These are phyloP conservation scores for Macrophomina pseudophaseolina DNA, from an alignment of 2,329 filamentous ascomycete species.

Conservation along the genomic window DNA sequence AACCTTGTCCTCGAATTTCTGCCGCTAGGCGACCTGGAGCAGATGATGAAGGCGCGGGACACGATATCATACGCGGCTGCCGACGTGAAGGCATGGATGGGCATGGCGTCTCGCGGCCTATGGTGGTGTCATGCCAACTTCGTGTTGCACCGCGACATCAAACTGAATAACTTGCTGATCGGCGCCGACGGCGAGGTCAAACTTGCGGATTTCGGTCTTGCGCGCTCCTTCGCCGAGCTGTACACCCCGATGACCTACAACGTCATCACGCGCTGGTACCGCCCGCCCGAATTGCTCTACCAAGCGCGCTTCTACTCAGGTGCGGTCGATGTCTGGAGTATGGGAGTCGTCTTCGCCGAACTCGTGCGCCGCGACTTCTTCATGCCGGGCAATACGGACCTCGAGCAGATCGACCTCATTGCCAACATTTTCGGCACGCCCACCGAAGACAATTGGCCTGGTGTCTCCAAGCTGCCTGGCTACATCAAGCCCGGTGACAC, in stretches of 20 bases:
- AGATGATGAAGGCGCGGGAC: conserved; percentile 85
- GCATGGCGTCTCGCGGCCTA: conserved; percentile 89
- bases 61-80: conserved; percentile 80
- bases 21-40: conserved; percentile 91
- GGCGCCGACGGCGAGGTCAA: conserved; percentile 92
- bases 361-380: conserved; percentile 82
- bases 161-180: conserved; percentile 96
- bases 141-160: conserved; percentile 95
- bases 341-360: conserved; percentile 92
- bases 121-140: conserved; percentile 98
- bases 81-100: conserved; percentile 98
- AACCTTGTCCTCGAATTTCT: conserved; percentile 95
- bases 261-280: conserved; percentile 97
- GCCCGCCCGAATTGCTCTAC: conserved; percentile 91
- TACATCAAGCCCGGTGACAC: conserved; percentile 71
- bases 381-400: conserved; percentile 80
- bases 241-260: conserved; percentile 88
- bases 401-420: conserved; percentile 85
- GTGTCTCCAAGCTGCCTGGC: conserved; percentile 77
- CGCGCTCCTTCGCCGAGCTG: conserved; percentile 86
- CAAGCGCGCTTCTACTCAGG: conserved; percentile 88
- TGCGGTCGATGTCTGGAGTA: conserved; percentile 92
- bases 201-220: conserved; percentile 96
- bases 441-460: conserved; percentile 94
- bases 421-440: conserved; percentile 87